A percentile compares a stretch with the other conserved stretches of the same genome.
phyloP scores from a whole-genome alignment of 192 early-diverging fungal genomes.

The Thoreauomyces humboldtii region DNA sequence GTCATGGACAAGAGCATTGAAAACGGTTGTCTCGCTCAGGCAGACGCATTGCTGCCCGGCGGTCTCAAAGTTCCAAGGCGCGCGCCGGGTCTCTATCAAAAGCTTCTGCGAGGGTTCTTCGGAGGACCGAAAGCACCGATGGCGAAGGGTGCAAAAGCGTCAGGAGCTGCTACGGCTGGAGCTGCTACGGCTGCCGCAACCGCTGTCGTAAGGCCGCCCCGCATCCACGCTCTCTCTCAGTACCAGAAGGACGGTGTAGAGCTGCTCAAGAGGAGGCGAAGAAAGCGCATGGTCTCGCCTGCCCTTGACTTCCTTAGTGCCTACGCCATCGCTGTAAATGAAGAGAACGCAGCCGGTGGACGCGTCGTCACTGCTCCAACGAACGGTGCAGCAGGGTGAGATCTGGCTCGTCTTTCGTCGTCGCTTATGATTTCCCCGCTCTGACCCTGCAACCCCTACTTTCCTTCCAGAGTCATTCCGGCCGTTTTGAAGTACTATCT shows the following conservation, averaged over 20 bases:
- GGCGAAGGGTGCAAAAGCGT: neutral
- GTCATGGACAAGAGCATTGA: constrained; percentile 81
- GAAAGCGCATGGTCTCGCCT: constrained; percentile 63
- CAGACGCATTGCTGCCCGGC: constrained; percentile 69
- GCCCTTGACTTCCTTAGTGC: constrained; percentile 89
- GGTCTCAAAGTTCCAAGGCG: constrained; percentile 77
- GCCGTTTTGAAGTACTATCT: constrained; percentile 94
- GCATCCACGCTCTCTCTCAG: constrained; percentile 21
- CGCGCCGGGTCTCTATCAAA: constrained; percentile 83
- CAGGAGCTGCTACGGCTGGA: neutral
- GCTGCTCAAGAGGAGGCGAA: constrained; percentile 3
- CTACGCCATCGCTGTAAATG: constrained; percentile 95
- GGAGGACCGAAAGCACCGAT: neutral
- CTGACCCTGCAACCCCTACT: neutral
- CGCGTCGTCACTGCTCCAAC: constrained; percentile 92
- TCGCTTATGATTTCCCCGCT: neutral
- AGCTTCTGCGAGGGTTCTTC: constrained; percentile 68
- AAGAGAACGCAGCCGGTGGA: constrained; percentile 62
- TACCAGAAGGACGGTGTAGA: constrained; percentile 22
- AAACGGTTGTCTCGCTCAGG: constrained; percentile 39
- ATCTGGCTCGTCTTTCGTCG: neutral
- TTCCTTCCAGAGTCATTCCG: constrained; percentile 64
- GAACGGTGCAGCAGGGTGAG: constrained; percentile 86
- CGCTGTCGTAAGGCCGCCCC: neutral
- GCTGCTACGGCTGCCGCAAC: neutral